Evolutionary conservation across 148 eudicot species (phyloP), one percentile per base, ranked within the genome.

Genomic region (Oxyria digyna): DNA sequence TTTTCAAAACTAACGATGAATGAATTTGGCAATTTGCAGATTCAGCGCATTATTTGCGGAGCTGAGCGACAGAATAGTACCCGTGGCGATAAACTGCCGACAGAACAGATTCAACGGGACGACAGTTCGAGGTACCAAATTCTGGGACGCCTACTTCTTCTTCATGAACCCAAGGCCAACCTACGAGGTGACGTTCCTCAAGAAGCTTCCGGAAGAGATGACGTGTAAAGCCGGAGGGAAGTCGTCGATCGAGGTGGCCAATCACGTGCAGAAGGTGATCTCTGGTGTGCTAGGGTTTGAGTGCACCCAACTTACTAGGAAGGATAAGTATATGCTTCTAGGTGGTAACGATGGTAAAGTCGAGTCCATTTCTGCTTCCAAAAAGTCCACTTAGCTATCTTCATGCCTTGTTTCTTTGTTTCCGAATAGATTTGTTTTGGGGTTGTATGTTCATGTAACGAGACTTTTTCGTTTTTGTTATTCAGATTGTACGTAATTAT

Each of bases 91-190:
- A 55, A 83, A 88, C 75, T 79, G 83, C 0, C 83, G 79, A 75
- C 93, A 88, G 38, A 81, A 77, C 75, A 84, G 87, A 96, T 91
- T 95, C 63, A 71, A 87, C 7, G 99, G 99, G 11, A 95, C 97
- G 8, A 85, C 91, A 0, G 96, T 95, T 0, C 78, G 96, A 0
- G 99, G 99, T 3, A 85, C 89, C 6, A 95, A 95, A 54, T 95
- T 95, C 71, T 95, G 99, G 99, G 99, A 95, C 67, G 80, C 93
- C 1, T 95, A 91, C 69, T 91, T 82, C 85, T 95, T 78, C 76
- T 95, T 95, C 87, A 95, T 95, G 99, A 95, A 95, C 78, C 99
- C 99, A 0, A 81, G 96, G 70, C 99, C 99, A 2, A 82, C 89
- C 0, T 95, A 95, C 63, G 97, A 95, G 75, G 72, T 84, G 4